Evolutionary conservation across 2,329 filamentous ascomycete genomes (phyloP).

Genomic region (Venturia nashicola): DNA sequence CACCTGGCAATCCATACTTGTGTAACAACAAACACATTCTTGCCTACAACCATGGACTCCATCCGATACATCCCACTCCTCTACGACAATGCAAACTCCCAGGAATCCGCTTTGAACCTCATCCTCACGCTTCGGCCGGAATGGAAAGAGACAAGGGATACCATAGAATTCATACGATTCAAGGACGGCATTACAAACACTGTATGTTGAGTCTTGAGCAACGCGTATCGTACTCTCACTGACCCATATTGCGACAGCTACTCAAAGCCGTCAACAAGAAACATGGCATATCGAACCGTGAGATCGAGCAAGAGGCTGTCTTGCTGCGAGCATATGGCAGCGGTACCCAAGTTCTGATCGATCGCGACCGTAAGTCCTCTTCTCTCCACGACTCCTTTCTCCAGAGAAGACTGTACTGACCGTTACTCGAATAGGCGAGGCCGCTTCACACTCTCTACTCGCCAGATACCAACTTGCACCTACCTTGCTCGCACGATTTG

Average conservation of each 20-base stretch:
- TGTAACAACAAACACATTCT: too few species aligned
- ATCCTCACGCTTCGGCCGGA: slow-evolving; percentile 70
- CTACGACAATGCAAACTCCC: slow-evolving; percentile 67
- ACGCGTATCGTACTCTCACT: background rate
- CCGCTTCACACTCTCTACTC: slow-evolving; percentile 67
- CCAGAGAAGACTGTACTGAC: background rate
- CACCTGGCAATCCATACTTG: background rate
- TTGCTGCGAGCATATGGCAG: slow-evolving; percentile 88
- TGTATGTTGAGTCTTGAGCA: slow-evolving; percentile 29
- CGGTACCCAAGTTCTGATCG: slow-evolving; percentile 88
- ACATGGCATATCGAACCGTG: slow-evolving; percentile 58
- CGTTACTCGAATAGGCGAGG: slow-evolving; percentile 37
- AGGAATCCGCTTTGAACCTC: slow-evolving; percentile 66
- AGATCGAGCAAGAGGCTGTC: slow-evolving; percentile 74
- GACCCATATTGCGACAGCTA: slow-evolving; percentile 32
- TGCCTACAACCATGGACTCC: background rate
- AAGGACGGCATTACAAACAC: slow-evolving; percentile 99
- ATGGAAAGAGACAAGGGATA: slow-evolving; percentile 63
- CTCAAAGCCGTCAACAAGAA: slow-evolving; percentile 63
- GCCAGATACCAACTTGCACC: slow-evolving; percentile 76
- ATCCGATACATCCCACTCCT: slow-evolving; percentile 53
- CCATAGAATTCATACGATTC: slow-evolving; percentile 78
- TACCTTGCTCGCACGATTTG: slow-evolving; percentile 76
- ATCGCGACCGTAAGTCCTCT: slow-evolving; percentile 64
- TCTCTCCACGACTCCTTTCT: slow-evolving; percentile 14